phyloP scores from a whole-genome alignment of 164 flowering plant species.

The Vitis labrusca region DNA sequence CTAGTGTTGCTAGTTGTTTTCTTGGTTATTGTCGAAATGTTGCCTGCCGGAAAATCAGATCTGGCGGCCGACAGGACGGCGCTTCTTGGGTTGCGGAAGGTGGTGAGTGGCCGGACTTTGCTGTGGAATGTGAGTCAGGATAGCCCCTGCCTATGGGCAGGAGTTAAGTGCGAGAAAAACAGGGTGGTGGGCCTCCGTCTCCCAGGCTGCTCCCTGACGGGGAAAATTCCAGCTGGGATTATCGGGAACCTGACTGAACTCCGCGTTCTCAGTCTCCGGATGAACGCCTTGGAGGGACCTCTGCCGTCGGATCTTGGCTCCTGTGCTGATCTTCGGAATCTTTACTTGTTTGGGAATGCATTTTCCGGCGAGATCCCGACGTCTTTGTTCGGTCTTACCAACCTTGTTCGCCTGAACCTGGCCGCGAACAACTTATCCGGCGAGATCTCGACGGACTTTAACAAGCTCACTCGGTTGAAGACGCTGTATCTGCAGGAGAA shows the following conservation, averaged over 20 bases:
- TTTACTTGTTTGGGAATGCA: slow-evolving; percentile 66
- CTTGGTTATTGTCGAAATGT: slow-evolving; percentile 7
- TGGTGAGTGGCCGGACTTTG: slow-evolving; percentile 62
- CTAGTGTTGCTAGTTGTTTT: slow-evolving; percentile 2
- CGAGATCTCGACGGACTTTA: slow-evolving; percentile 45
- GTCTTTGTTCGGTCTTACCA: slow-evolving; percentile 34
- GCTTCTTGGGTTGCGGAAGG: slow-evolving; percentile 56
- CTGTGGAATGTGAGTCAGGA: slow-evolving; percentile 48
- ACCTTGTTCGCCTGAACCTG: slow-evolving; percentile 65
- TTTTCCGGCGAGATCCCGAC: slow-evolving; percentile 70
- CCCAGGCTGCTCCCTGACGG: slow-evolving; percentile 64
- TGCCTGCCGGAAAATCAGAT: slow-evolving; percentile 41
- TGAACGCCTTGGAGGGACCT: slow-evolving; percentile 59
- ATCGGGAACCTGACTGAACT: slow-evolving; percentile 61
- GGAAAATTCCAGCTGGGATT: slow-evolving; percentile 47
- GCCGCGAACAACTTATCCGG: slow-evolving; percentile 71
- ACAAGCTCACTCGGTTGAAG: slow-evolving; percentile 48
- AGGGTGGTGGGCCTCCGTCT: slow-evolving; percentile 59
- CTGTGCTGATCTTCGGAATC: slow-evolving; percentile 49
- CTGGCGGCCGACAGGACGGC: slow-evolving; percentile 53
- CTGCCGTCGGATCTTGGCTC: slow-evolving; percentile 65
- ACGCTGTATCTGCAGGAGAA: slow-evolving; percentile 60
- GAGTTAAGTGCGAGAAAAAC: slow-evolving; percentile 49
- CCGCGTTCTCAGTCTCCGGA: slow-evolving; percentile 63
- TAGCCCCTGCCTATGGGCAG: slow-evolving; percentile 60